Conservation (phyloP, 2,329 filamentous ascomycete species). For the Ophiostoma quercus region DNA sequence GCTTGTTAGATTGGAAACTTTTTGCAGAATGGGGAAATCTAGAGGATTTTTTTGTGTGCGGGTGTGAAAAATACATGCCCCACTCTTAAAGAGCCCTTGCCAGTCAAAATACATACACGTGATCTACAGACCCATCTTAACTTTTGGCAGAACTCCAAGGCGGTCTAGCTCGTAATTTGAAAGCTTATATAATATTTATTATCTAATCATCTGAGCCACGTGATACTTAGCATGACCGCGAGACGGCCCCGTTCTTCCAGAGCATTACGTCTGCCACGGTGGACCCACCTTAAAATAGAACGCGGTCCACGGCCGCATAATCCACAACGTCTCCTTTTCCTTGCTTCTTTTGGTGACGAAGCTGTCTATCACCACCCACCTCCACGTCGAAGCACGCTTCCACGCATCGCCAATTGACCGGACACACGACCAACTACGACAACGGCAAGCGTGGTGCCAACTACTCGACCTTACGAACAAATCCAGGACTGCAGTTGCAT, state of each 20-base stretch:
- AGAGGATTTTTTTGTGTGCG: conserved; percentile 19
- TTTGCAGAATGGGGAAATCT: conserved; percentile 15
- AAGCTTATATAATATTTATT: neutral
- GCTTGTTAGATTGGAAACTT: conserved; percentile 17
- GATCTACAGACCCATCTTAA: neutral
- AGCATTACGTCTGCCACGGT: neutral
- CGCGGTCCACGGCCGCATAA: conserved; percentile 11
- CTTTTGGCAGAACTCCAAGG: neutral
- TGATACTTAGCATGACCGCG: neutral
- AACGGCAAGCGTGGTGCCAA: neutral
- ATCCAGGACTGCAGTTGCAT: neutral
- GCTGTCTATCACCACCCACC: conserved; percentile 9
- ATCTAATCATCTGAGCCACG: neutral
- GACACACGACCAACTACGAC: neutral
- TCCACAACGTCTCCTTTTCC: conserved; percentile 14
- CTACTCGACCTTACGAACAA: neutral
- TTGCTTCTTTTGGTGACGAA: neutral
- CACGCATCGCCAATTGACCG: neutral
- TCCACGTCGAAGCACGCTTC: neutral
- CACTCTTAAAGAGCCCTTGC: conserved; percentile 19
- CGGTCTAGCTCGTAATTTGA: neutral
- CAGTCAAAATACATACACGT: neutral
- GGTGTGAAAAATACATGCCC: conserved; percentile 18
- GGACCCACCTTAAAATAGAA: neutral
- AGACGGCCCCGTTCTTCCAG: neutral